Base-by-base conservation (phyloP, 2,329 filamentous ascomycete species). In the Geosmithia putterillii region DNA sequence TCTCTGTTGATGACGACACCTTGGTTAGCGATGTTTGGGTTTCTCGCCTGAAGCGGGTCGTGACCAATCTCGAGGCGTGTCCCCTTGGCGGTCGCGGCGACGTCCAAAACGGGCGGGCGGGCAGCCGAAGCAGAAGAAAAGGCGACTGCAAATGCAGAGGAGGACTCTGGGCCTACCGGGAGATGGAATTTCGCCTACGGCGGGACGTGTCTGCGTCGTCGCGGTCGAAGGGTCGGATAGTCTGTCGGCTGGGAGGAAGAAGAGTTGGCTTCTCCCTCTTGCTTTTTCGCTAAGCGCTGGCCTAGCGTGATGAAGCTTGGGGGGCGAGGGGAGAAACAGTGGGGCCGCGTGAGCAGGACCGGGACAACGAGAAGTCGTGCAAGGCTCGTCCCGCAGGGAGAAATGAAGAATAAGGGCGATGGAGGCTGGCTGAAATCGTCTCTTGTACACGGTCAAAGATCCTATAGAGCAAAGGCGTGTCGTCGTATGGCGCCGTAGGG, bases 271-370 rank as follows among this genome's bases (percentile, higher is more conserved):
- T 37, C 25, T 41, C 38, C 19, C 40, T 44, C 39, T 44, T 32
- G 28, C 28, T 32, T 32, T 32, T 32, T 36, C 28, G 21, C 41
- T 47, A 47, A 47, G 42, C 45, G 45, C 45, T 40, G 28, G 35
- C 12, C 23, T 42, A 41, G 45, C 36, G 36, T 43, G 42, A 8
- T 34, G 36, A 20, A 43, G 41, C 45, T 43, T 43, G 45, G 35
- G 39, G 45, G 35, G 20, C 28, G 15, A 14, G 3, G 10, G 10
- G 15, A 32, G 41, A 42, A 44, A 44, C 34, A 44, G 43, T 44
- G 43, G 43, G 40, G 38, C 43, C 18, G 18, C 10, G 10, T 6
- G 28, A 32, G 10, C 28, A 12, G 28, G 28, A 32, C 28, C 6
- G 10, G 28, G 28, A 32, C 28, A 32, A 32, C 28, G 28, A 32